phyloP scores from a whole-genome alignment of 1,284 basidiomycete genomes.

The Schizophyllum commune region DNA sequence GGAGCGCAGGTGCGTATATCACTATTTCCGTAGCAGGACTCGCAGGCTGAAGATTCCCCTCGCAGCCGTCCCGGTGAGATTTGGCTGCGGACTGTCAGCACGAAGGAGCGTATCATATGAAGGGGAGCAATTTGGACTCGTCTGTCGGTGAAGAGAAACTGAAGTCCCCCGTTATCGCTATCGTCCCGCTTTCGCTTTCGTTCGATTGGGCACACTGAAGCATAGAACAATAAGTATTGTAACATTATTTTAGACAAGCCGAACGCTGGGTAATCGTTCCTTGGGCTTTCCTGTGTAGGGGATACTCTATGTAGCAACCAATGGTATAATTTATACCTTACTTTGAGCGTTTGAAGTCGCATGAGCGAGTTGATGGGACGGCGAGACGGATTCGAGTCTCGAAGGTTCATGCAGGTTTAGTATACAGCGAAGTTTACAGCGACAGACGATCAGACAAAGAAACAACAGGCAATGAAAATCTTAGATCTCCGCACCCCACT shows the following conservation, averaged over 20 bases:
- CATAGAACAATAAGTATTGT: neutral
- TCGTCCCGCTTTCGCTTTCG: neutral
- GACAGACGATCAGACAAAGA: too few species aligned
- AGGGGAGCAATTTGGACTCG: too few species aligned
- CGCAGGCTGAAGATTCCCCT: too few species aligned
- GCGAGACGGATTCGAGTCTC: too few species aligned
- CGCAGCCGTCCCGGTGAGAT: conserved; percentile 25
- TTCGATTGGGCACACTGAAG: neutral
- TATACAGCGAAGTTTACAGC: too few species aligned
- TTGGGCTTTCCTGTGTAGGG: neutral
- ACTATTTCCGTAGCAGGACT: too few species aligned
- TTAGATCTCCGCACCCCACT: neutral
- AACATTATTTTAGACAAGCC: neutral
- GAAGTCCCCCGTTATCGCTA: too few species aligned
- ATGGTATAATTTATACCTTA: neutral
- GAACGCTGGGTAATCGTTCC: neutral
- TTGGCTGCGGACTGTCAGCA: conserved; percentile 22
- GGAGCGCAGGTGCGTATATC: conserved; percentile 62
- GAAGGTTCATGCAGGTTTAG: too few species aligned
- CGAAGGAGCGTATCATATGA: conserved; percentile 19
- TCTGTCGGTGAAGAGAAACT: too few species aligned
- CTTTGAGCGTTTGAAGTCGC: too few species aligned
- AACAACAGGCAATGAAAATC: too few species aligned
- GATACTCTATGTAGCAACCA: neutral
- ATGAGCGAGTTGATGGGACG: too few species aligned